A percentile compares a stretch with the other conserved stretches of the same genome.
These are phyloP conservation scores for Tolypocladium guangdongense DNA, from an alignment of 2,329 filamentous ascomycete species.

Conservation along the genomic window DNA sequence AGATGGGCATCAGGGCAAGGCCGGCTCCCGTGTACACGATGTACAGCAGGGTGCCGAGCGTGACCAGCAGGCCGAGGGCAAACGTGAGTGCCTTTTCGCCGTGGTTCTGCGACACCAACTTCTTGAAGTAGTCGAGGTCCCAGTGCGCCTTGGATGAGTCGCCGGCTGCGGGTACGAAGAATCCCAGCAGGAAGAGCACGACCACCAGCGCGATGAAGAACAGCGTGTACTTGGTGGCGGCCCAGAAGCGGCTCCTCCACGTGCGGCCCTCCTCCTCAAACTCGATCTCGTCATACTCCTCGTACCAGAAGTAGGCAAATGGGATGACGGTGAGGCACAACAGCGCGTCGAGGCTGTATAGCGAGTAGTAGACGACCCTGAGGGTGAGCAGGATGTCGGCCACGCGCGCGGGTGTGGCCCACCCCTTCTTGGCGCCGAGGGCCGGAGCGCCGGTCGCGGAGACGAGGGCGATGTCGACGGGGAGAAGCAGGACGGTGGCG, in stretches of 20 bases:
- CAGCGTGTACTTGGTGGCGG: constrained; percentile 84
- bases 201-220: constrained; percentile 72
- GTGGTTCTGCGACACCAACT: constrained; percentile 65
- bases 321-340: constrained; percentile 84
- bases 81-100: constrained; percentile 91
- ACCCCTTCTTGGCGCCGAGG: constrained; percentile 79
- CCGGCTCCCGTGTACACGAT: constrained; percentile 81
- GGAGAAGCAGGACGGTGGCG: constrained; percentile 83
- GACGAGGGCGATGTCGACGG: constrained; percentile 89
- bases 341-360: constrained; percentile 85
- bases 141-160: constrained; percentile 53
- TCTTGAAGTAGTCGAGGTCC: constrained; percentile 87
- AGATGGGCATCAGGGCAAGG: constrained; percentile 77
- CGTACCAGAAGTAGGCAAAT: constrained; percentile 96
- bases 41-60: constrained; percentile 76
- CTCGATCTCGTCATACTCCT: constrained; percentile 91
- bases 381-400: constrained; percentile 69
- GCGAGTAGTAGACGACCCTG: constrained; percentile 80
- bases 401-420: constrained; percentile 78
- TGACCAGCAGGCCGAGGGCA: constrained; percentile 76
- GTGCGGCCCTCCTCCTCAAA: constrained; percentile 72
- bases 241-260: constrained; percentile 59
- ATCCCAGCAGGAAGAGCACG: constrained; percentile 80
- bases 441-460: constrained; percentile 73
- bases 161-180: constrained; percentile 79